phyloP scores from a whole-genome alignment of 345 rosid genomes.

The Rhodamnia argentea region DNA sequence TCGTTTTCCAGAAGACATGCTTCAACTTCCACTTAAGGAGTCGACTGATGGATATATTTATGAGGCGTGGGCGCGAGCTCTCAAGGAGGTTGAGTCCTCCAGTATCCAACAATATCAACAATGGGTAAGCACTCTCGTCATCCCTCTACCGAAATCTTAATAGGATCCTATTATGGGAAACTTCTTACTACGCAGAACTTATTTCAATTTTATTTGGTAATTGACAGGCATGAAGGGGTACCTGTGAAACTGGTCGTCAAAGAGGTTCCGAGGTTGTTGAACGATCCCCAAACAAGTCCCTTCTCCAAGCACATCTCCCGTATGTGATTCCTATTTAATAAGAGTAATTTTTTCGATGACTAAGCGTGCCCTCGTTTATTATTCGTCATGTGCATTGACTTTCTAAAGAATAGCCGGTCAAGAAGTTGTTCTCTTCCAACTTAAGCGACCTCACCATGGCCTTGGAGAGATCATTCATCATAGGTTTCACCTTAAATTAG shows the following conservation, averaged over 20 bases:
- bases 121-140: background rate
- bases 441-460: constrained; percentile 33
- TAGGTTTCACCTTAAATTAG: constrained; percentile 3
- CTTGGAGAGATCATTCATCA: constrained; percentile 24
- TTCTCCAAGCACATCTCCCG: background rate
- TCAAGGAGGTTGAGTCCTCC: background rate
- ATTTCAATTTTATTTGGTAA: background rate
- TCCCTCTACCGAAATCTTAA: too few species aligned
- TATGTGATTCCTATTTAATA: background rate
- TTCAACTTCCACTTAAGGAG: background rate
- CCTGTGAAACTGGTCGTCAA: background rate
- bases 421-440: constrained; percentile 29
- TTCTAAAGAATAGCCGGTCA: background rate
- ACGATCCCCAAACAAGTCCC: background rate
- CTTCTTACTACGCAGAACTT: background rate
- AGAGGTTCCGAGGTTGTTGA: background rate
- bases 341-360: too few species aligned
- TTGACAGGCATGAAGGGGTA: background rate
- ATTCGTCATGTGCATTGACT: too few species aligned
- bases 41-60: background rate
- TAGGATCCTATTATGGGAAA: background rate
- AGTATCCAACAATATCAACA: background rate
- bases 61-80: background rate
- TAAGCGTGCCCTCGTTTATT: too few species aligned
- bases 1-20: background rate